Base-by-base conservation (phyloP, 345 rosid genomes). In the Pugionium cornutum region DNA sequence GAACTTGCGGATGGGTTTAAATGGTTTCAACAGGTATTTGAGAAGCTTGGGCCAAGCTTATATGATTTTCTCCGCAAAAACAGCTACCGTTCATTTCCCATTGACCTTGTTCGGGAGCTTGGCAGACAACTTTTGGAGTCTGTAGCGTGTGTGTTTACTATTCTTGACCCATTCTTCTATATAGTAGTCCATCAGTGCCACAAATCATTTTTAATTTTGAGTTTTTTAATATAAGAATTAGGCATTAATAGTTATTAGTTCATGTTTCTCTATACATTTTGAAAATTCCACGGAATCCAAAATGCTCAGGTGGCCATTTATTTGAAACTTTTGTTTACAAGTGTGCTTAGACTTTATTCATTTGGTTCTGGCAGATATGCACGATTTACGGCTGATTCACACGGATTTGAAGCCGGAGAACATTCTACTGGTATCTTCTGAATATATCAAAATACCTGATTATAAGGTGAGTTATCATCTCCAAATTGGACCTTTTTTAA, bases 11-110 rank as follows among this genome's bases (percentile, higher is more conserved):
- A 74, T 85, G 92, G 76, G 84, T 85, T 80, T 74, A 76, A 80
- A 90, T 94, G 96, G 85, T 94, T 82, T 83, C 81, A 80, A 86
- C 97, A 94, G 97, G 99, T 94, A 51, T 90, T 90, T 94, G 99
- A 94, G 97, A 94, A 91, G 91, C 99, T 90, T 90, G 99, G 99
- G 68, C 95, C 99, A 77, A 90, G 99, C 88, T 86, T 90, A 88
- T 94, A 90, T 79, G 97, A 92, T 82, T 89, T 92, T 87, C 97
- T 92, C 74, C 96, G 89, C 85, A 84, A 89, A 89, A 92, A 92
- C 92, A 86, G 83, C 88, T 92, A 89, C 78, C 91, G 95, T 82
- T 86, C 92, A 77, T 87, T 87, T 89, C 98, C 97, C 76, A 86
- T 92, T 92, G 98, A 89, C 53, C 96, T 84, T 84, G 97, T 94